Evolutionary conservation across 495 filamentous ascomycete species (phyloP).

Genomic region (Aeminium ludgeri): DNA sequence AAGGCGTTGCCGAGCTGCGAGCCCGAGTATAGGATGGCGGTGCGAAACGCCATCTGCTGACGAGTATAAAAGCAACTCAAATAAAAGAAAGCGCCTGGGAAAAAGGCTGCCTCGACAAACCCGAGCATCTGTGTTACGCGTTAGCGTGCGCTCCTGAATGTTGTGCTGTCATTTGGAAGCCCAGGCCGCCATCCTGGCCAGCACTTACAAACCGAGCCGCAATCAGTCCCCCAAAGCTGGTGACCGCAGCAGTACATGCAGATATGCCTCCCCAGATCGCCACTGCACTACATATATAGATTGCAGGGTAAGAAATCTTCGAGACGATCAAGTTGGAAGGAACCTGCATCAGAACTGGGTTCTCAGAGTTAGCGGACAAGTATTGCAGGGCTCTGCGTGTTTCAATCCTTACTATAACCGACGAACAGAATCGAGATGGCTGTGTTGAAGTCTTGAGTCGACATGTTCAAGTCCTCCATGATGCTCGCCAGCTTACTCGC

Average conservation of each 20-base stretch:
- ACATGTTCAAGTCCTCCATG: conserved; percentile 6
- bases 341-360: conserved; percentile 7
- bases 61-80: conserved; percentile 43
- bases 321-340: conserved; percentile 6
- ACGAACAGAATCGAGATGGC: conserved; percentile 9
- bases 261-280: conserved; percentile 19
- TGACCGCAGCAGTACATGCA: conserved; percentile 23
- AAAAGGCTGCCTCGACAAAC: conserved; percentile 25
- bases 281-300: conserved; percentile 29
- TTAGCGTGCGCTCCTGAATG: too few species aligned
- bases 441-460: conserved; percentile 10
- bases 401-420: conserved; percentile 4
- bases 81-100: conserved; percentile 35
- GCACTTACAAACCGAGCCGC: conserved; percentile 30
- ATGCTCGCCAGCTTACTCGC: conserved; percentile 8
- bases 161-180: too few species aligned
- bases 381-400: not conserved
- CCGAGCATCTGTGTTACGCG: conserved; percentile 12
- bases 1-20: conserved; percentile 26
- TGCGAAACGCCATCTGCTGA: conserved; percentile 39
- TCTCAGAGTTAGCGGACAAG: not conserved
- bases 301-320: conserved; percentile 25
- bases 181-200: too few species aligned
- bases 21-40: conserved; percentile 31
- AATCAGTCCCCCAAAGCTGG: conserved; percentile 34